A percentile compares a stretch with the other conserved stretches of the same genome.
Evolutionary conservation across 2,329 filamentous ascomycete genomes (phyloP).

Genomic region (Aspergillus sp.): DNA sequence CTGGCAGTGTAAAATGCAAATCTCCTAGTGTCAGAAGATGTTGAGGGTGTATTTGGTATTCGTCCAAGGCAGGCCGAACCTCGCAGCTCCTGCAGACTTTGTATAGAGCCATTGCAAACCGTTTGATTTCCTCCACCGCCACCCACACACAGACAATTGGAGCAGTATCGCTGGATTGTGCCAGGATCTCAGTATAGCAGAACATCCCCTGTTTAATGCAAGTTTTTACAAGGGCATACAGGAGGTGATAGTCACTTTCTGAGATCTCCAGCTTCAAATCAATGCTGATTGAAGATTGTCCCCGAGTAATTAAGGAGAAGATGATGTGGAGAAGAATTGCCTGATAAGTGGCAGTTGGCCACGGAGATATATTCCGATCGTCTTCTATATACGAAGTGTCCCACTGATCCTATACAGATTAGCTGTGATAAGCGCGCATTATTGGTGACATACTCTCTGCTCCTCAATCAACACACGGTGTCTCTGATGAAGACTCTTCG

Average conservation of each 20-base stretch:
- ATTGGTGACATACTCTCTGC: conserved; percentile 12
- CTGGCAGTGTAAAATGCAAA: conserved; percentile 17
- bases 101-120: conserved; percentile 22
- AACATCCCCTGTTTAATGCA: conserved; percentile 19
- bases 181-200: conserved; percentile 20
- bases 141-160: conserved; percentile 15
- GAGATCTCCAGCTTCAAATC: conserved; percentile 8
- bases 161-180: conserved; percentile 8
- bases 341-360: conserved; percentile 25
- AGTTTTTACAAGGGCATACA: conserved; percentile 15
- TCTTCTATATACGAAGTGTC: conserved; percentile 1
- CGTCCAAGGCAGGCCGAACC: background rate
- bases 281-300: conserved; percentile 2
- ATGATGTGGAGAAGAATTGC: conserved; percentile 22
- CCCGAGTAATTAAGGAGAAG: conserved; percentile 12
- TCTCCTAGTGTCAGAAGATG: conserved; percentile 14
- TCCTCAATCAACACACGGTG: conserved; percentile 13
- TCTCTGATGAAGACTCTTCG: conserved; percentile 16
- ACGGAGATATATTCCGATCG: conserved; percentile 3
- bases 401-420: conserved; percentile 9
- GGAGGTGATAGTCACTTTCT: conserved; percentile 10
- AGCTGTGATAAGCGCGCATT: background rate
- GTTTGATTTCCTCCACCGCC: conserved; percentile 21
- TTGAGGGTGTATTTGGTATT: background rate
- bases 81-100: conserved; percentile 12